Conservation (phyloP, 345 rosid genomes). For the Gynandropsis gynandra region DNA sequence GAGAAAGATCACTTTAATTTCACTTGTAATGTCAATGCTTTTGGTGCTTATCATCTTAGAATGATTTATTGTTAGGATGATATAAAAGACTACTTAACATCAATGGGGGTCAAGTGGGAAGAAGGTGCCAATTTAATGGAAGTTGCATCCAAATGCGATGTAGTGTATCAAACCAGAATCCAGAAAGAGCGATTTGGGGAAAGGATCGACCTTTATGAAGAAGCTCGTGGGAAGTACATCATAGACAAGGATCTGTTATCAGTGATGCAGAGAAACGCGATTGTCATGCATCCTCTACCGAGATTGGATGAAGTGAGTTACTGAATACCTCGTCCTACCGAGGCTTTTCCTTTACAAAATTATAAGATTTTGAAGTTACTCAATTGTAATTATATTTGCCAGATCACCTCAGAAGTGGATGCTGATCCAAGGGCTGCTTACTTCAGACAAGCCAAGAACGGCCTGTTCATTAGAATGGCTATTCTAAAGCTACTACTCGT, state of each 20-base stretch:
- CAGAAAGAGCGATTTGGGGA: slow-evolving; percentile 89
- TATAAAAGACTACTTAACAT: slow-evolving; percentile 74
- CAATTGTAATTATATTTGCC: not conserved
- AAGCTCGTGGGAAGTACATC: slow-evolving; percentile 90
- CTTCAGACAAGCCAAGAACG: slow-evolving; percentile 98
- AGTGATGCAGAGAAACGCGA: slow-evolving; percentile 77
- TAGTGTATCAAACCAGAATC: slow-evolving; percentile 87
- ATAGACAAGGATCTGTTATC: slow-evolving; percentile 48
- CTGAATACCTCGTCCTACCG: not conserved
- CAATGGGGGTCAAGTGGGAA: slow-evolving; percentile 75
- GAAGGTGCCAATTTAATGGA: slow-evolving; percentile 74
- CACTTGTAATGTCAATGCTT: not conserved
- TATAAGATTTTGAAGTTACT: not conserved
- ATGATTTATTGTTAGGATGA: slow-evolving; percentile 52
- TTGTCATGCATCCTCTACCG: slow-evolving; percentile 95
- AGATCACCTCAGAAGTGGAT: slow-evolving; percentile 82
- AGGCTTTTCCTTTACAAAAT: not conserved
- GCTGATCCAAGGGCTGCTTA: slow-evolving; percentile 89
- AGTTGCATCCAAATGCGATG: slow-evolving; percentile 81
- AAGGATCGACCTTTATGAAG: slow-evolving; percentile 76
- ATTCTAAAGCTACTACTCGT: no score
- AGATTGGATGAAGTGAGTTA: slow-evolving; percentile 78
- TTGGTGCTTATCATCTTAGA: slow-evolving; percentile 1
- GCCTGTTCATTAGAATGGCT: slow-evolving; percentile 93
- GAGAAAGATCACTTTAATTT: not conserved